Conservation (phyloP, 768 basidiomycete species). For the Kwoniella dejecticola region DNA sequence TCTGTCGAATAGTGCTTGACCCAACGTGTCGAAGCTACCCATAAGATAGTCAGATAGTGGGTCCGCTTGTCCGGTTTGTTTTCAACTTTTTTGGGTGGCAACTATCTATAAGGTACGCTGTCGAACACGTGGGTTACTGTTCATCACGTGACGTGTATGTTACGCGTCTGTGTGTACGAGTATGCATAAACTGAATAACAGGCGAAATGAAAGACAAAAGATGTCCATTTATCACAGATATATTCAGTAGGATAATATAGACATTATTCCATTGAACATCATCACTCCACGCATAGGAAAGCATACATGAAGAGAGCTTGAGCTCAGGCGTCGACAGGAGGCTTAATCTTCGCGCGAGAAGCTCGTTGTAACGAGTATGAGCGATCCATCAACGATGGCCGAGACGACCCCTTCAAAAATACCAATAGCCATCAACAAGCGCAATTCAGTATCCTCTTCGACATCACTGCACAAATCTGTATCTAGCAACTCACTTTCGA, state of each 20-base stretch:
- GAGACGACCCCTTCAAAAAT: constrained; percentile 19
- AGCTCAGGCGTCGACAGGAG: no score
- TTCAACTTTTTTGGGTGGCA: constrained; percentile 26
- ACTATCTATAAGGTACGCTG: not conserved
- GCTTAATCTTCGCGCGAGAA: not conserved
- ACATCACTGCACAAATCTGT: not conserved
- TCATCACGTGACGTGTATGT: not conserved
- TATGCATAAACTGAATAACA: not conserved
- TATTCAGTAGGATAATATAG: no score
- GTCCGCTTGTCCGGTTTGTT: not conserved
- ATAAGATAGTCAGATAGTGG: no score
- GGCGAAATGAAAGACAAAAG: not conserved
- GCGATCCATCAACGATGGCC: constrained; percentile 8
- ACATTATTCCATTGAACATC: no score
- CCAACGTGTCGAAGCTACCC: no score
- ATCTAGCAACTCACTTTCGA: constrained; percentile 1
- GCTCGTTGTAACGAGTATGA: not conserved
- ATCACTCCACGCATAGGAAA: no score
- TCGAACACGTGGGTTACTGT: not conserved
- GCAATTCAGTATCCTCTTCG: constrained; percentile 10
- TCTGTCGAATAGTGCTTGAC: not conserved
- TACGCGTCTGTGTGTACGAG: not conserved
- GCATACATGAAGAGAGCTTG: no score
- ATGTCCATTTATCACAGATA: not conserved
- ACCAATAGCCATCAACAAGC: constrained; percentile 20